Base-by-base conservation (phyloP, 495 filamentous ascomycete species). In the Penicillium mononematosum region DNA sequence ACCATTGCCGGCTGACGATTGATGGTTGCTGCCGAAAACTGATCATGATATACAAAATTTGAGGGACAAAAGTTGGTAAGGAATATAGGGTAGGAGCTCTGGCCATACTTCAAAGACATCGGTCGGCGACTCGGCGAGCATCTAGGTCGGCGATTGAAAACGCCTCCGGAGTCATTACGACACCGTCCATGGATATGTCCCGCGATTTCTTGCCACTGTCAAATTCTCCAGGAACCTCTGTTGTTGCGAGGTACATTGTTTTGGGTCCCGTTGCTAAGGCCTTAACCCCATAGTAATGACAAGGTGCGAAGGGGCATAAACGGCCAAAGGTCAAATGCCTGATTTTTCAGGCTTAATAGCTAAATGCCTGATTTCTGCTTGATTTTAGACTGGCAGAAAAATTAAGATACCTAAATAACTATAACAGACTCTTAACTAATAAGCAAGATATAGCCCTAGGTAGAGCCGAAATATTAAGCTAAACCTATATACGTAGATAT, bases 81-180 rank as follows among this genome's bases (percentile, higher is more conserved):
- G 16, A 17, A 46, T 46, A 16, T 17, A 7, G 14, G 14, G 24
- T 17, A 7, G 14, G 14, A 46, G 22, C 16, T 27, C 16, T 29
- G 14, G 44, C 17, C 44, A 45, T 27, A 14, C 20, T 22, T 14
- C 16, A 27, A n/a, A 27, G 24, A 3, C 32, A 0, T 25, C 8
- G 32, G 19, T 50, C 48, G 48, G 31, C 48, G 48, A 50, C 32
- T 50, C 48, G 48, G 48, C 22, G 48, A 50, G 32, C 48, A 50
- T 46, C 6, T 29, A 27, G 48, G 32, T 50, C 48, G 48, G 12
- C 48, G 48, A 50, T 25, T 53, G n/a, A 41, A 29, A 27, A 31
- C 1, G 9, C 29, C 29, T 31, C 29, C 8, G 29, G 36, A 39
- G n/a, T 39, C 36, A 39, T 17, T 17, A 39, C 36, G n/a, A 39